phyloP scores from a whole-genome alignment of 495 filamentous ascomycete species.

The Aspergillus egyptiacus region DNA sequence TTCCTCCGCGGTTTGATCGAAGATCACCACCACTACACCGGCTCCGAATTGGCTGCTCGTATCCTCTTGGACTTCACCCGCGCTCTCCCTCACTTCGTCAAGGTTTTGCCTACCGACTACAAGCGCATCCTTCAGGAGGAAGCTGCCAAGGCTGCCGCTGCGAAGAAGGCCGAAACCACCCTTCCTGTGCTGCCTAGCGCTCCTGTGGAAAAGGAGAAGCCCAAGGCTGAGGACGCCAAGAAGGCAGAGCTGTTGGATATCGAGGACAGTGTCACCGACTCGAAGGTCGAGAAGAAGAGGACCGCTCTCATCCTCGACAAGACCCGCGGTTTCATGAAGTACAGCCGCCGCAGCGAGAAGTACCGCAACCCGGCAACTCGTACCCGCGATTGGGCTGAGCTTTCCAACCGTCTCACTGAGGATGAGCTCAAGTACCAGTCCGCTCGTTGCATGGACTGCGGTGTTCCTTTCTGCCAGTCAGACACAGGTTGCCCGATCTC shows the following conservation, averaged over 20 bases:
- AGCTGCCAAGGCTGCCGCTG: conserved; percentile 74
- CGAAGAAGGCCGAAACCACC: conserved; percentile 77
- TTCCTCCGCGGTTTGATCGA: conserved; percentile 92
- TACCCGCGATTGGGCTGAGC: conserved; percentile 91
- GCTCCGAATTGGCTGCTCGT: conserved; percentile 92
- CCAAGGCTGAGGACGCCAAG: conserved; percentile 58
- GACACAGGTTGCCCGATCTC: conserved; percentile 97
- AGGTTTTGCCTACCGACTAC: conserved; percentile 94
- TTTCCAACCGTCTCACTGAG: conserved; percentile 82
- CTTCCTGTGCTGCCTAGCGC: conserved; percentile 70
- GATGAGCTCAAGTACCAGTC: conserved; percentile 99
- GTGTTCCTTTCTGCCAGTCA: conserved; percentile 98
- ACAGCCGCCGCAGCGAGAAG: conserved; percentile 88
- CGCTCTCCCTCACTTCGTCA: conserved; percentile 86
- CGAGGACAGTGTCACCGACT: conserved; percentile 86
- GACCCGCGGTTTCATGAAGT: conserved; percentile 98
- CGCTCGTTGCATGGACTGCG: conserved; percentile 99
- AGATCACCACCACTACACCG: conserved; percentile 98
- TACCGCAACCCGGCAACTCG: conserved; percentile 84
- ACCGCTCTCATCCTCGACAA: conserved; percentile 92
- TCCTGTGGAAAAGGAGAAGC: conserved; percentile 47
- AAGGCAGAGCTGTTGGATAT: conserved; percentile 86
- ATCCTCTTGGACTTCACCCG: conserved; percentile 96
- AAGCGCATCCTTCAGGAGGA: conserved; percentile 90
- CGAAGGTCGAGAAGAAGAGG: conserved; percentile 87